phyloP scores from a whole-genome alignment of 805 yeast species.

The Kazachstania viticola region DNA sequence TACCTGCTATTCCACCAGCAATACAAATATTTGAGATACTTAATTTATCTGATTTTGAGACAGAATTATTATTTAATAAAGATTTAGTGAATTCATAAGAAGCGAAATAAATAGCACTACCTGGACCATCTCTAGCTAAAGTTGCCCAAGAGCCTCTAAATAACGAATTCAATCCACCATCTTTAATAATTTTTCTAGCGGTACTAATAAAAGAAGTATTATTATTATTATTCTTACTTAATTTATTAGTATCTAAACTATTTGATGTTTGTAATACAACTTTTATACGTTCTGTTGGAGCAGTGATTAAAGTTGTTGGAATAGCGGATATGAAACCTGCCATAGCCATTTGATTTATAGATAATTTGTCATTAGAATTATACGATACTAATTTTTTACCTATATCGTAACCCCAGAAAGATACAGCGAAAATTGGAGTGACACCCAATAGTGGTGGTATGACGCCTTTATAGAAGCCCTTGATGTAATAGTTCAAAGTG shows the following conservation, averaged over 20 bases:
- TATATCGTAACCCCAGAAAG: constrained; percentile 95
- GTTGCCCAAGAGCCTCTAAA: constrained; percentile 91
- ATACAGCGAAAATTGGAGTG: constrained; percentile 96
- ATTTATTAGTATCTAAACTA: too few species aligned
- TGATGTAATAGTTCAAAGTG: constrained; percentile 5
- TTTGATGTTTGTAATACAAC: constrained; percentile 76
- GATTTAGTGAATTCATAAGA: constrained; percentile 78
- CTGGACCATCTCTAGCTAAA: constrained; percentile 94
- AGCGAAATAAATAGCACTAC: constrained; percentile 90
- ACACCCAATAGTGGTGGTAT: constrained; percentile 92
- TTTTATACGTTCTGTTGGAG: constrained; percentile 93
- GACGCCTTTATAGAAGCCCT: constrained; percentile 88
- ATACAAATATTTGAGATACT: constrained; percentile 65
- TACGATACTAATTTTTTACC: constrained; percentile 67
- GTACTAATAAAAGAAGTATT: constrained; percentile 28
- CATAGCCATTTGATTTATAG: constrained; percentile 62
- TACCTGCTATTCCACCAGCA: constrained; percentile 95
- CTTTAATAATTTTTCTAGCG: constrained; percentile 53
- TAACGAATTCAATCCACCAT: constrained; percentile 76
- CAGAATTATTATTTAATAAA: constrained; percentile 33
- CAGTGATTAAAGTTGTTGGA: constrained; percentile 93
- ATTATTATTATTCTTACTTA: too few species aligned
- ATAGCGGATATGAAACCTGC: constrained; percentile 93
- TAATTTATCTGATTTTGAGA: constrained; percentile 33
- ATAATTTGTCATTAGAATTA: constrained; percentile 31